phyloP scores from a whole-genome alignment of 1,284 basidiomycete genomes.

The Cutaneotrichosporon sp. region DNA sequence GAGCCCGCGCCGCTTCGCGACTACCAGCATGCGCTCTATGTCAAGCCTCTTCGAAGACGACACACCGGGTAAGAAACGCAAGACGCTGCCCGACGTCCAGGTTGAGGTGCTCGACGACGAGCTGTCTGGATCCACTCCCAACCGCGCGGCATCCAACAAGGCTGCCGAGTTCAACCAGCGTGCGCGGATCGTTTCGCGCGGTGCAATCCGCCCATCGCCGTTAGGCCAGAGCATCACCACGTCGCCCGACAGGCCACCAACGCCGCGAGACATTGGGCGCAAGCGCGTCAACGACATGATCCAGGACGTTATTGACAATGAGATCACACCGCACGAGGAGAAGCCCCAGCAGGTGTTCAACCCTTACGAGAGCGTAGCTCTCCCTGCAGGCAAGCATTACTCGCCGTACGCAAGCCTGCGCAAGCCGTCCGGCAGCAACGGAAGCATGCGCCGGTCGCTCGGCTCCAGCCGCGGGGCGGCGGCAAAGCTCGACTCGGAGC shows the following conservation, averaged over 20 bases:
- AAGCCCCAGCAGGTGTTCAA: slow-evolving; percentile 39
- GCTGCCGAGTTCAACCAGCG: slow-evolving; percentile 19
- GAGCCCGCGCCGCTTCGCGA: slow-evolving; percentile 30
- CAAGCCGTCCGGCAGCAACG: slow-evolving; percentile 11
- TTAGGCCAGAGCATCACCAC: slow-evolving; percentile 19
- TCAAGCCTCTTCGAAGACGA: slow-evolving; percentile 24
- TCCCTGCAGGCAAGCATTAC: slow-evolving; percentile 14
- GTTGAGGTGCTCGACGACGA: slow-evolving; percentile 12
- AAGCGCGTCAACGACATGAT: slow-evolving; percentile 43
- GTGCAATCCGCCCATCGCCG: slow-evolving; percentile 25
- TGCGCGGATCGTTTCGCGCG: slow-evolving; percentile 7
- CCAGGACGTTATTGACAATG: slow-evolving; percentile 39
- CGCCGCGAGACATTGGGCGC: slow-evolving; percentile 27
- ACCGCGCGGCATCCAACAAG: slow-evolving; percentile 11
- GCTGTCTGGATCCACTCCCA: background rate
- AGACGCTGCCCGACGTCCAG: slow-evolving; percentile 18
- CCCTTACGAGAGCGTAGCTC: slow-evolving; percentile 37
- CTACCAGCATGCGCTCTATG: slow-evolving; percentile 18
- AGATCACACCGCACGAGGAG: slow-evolving; percentile 31
- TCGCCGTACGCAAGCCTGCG: slow-evolving; percentile 13
- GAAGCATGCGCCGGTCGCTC: slow-evolving; percentile 19
- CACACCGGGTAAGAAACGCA: slow-evolving; percentile 28
- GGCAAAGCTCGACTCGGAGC: slow-evolving; percentile 34
- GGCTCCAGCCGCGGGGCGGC: slow-evolving; percentile 46
- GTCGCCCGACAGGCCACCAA: slow-evolving; percentile 10